These are phyloP conservation scores for Camellia japonica DNA, from an alignment of 148 eudicot genomes.

Conservation along the genomic window DNA sequence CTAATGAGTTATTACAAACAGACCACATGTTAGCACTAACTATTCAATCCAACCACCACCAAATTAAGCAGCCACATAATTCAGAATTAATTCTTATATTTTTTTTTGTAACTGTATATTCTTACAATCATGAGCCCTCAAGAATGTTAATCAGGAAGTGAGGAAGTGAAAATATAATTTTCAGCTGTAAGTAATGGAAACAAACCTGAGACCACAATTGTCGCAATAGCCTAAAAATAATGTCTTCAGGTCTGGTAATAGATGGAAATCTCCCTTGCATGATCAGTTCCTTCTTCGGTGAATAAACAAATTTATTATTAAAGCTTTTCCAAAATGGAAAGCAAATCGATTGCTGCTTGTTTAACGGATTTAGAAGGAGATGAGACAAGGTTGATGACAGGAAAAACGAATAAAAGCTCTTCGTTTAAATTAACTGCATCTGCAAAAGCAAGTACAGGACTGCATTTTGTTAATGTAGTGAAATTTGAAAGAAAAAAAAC, in stretches of 20 bases:
- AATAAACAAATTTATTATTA: conserved; percentile 26
- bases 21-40: not conserved
- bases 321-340: conserved; percentile 55
- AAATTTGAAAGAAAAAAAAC: not conserved
- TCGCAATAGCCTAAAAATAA: conserved; percentile 50
- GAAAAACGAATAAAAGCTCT: conserved; percentile 60
- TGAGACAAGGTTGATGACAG: conserved; percentile 72
- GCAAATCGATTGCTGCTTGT: conserved; percentile 64
- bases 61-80: not conserved
- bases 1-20: not conserved
- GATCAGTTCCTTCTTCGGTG: conserved; percentile 21
- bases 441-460: conserved; percentile 29
- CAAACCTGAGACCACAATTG: conserved; percentile 77
- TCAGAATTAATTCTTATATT: too few species aligned
- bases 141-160: not conserved
- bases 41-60: not conserved
- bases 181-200: conserved; percentile 5
- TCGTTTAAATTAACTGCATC: conserved; percentile 38
- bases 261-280: conserved; percentile 25
- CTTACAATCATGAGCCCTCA: not conserved
- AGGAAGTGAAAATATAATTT: not conserved
- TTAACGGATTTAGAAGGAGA: conserved; percentile 75
- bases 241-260: conserved; percentile 51
- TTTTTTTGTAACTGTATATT: not conserved
- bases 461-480: not conserved